Conservation (phyloP, 768 basidiomycete species). For the Hortiboletus campestris region DNA sequence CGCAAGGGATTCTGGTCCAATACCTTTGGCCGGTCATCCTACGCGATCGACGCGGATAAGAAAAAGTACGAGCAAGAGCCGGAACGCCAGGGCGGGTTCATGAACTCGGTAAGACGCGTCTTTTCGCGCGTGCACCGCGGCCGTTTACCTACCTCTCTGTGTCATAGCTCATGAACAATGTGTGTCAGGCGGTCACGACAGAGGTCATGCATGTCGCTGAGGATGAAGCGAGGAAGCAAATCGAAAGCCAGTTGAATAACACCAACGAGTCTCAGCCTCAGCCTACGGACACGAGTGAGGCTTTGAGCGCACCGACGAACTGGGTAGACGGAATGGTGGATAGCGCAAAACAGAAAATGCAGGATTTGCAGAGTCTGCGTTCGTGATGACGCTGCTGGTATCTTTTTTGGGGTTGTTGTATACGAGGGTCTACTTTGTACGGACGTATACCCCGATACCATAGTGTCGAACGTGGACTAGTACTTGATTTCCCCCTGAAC, state of each 20-base stretch:
- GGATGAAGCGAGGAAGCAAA: constrained; percentile 7
- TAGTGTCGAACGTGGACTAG: too few relatives aligned
- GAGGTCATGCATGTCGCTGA: constrained; percentile 8
- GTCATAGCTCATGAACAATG: neutral
- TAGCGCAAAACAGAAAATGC: constrained; percentile 13
- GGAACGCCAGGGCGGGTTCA: constrained; percentile 2
- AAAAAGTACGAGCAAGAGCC: neutral
- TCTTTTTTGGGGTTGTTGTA: too few relatives aligned
- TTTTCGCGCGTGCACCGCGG: neutral
- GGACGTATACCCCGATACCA: too few relatives aligned
- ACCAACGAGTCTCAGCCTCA: constrained; percentile 3
- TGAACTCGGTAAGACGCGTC: constrained; percentile 1
- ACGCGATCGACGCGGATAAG: neutral
- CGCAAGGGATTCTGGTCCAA: constrained; percentile 19
- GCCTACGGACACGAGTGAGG: neutral
- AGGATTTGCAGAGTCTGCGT: constrained; percentile 3
- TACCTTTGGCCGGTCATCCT: constrained; percentile 1
- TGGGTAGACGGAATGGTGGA: constrained; percentile 19
- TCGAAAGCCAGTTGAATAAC: neutral
- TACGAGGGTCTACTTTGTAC: too few relatives aligned
- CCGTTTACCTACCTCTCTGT: neutral
- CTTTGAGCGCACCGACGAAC: constrained; percentile 3
- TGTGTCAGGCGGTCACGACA: constrained; percentile 3
- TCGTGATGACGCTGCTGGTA: neutral
- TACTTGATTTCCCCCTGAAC: too few relatives aligned